phyloP scores from a whole-genome alignment of 495 filamentous ascomycete genomes.

The Rhizodiscina lignyota region DNA sequence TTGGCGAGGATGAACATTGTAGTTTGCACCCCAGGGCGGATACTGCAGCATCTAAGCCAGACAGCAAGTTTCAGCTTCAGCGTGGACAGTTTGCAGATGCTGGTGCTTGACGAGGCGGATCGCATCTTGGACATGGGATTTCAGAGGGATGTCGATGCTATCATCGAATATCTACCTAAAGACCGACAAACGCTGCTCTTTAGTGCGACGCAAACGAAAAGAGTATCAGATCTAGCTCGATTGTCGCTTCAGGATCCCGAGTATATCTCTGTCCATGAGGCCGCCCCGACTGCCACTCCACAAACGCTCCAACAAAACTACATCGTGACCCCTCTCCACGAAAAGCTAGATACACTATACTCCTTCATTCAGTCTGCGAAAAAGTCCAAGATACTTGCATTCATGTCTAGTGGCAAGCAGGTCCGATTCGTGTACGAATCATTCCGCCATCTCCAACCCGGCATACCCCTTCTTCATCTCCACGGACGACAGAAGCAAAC shows the following conservation, averaged over 20 bases:
- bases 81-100: constrained; percentile 74
- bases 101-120: constrained; percentile 93
- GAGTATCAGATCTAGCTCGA: constrained; percentile 78
- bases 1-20: constrained; percentile 92
- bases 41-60: constrained; percentile 92
- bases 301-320: constrained; percentile 79
- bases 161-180: constrained; percentile 79
- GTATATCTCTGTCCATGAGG: constrained; percentile 86
- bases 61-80: constrained; percentile 80
- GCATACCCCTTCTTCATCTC: constrained; percentile 86
- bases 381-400: constrained; percentile 84
- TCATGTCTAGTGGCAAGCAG: constrained; percentile 87
- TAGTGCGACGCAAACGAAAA: constrained; percentile 90
- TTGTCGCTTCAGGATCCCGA: constrained; percentile 80
- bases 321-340: constrained; percentile 60
- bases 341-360: constrained; percentile 85
- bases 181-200: constrained; percentile 85
- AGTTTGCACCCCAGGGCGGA: constrained; percentile 86
- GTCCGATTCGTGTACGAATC: constrained; percentile 90
- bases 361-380: constrained; percentile 80
- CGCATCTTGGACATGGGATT: constrained; percentile 98
- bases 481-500: constrained; percentile 89
- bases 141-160: constrained; percentile 76
- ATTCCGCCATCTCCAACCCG: constrained; percentile 85
- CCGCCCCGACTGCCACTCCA: constrained; percentile 66